phyloP scores from a whole-genome alignment of 2,329 filamentous ascomycete genomes.

The Ustulina deusta region DNA sequence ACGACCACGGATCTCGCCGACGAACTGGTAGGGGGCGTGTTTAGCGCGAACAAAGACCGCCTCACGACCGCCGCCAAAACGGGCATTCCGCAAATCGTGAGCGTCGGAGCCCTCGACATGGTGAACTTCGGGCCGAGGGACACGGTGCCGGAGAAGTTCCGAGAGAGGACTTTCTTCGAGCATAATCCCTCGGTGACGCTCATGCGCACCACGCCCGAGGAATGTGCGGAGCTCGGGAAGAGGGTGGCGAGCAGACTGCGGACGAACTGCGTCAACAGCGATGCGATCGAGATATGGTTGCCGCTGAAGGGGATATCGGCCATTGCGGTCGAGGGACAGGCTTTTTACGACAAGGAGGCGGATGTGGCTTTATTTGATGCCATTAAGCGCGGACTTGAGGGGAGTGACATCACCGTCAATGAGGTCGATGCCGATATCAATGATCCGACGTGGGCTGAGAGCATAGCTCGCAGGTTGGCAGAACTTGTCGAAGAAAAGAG shows the following conservation, averaged over 20 bases:
- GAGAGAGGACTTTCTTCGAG: conserved; percentile 64
- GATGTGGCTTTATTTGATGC: conserved; percentile 65
- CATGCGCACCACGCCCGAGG: conserved; percentile 71
- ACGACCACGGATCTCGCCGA: conserved; percentile 79
- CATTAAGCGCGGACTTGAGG: conserved; percentile 62
- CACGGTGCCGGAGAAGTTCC: conserved; percentile 63
- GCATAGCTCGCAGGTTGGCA: conserved; percentile 41
- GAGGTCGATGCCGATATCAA: conserved; percentile 66
- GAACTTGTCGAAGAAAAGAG: conserved; percentile 38
- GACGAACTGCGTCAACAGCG: conserved; percentile 53
- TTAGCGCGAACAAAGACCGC: conserved; percentile 68
- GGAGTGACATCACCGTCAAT: conserved; percentile 61
- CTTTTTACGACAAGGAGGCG: conserved; percentile 62
- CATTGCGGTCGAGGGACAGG: conserved; percentile 64
- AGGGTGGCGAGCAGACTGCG: conserved; percentile 68
- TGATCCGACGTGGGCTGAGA: conserved; percentile 52
- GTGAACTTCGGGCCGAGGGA: conserved; percentile 48
- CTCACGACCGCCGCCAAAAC: conserved; percentile 67
- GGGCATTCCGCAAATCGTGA: conserved; percentile 67
- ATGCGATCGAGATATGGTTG: conserved; percentile 66
- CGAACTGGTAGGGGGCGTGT: conserved; percentile 70
- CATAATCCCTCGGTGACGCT: conserved; percentile 76
- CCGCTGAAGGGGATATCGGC: conserved; percentile 72
- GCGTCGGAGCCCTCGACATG: conserved; percentile 67
- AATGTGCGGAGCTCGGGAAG: conserved; percentile 65